Evolutionary conservation across 441 rosid species (phyloP), one percentile per base, ranked within the genome.

Genomic region (Populus tomentosa): DNA sequence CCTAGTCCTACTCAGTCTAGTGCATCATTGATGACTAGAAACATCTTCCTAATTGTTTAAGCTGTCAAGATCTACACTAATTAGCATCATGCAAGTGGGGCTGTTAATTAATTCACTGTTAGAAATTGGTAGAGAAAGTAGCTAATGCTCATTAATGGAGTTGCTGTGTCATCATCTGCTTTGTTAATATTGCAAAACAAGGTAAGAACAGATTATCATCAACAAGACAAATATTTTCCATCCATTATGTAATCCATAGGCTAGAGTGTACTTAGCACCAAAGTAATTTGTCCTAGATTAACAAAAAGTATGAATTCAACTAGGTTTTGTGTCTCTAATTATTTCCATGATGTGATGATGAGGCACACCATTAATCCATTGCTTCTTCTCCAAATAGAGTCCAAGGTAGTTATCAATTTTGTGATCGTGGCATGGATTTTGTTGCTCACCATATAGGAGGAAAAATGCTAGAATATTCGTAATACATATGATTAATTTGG

Each of bases 401-500:
- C 65, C 32, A 75, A 61, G 18, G 10, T 11, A 62, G 36, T 24
- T 13, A 77, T 67, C 56, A 81, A 70, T 65, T 21, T 59, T 28
- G 73, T 10, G 69, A 75, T 76, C 67, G 35, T 75, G 70, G 70
- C 70, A 61, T 16, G 46, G 35, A 75, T 67, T 65, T 80, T 76
- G 53, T 73, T 80, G 85, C 79, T 75, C 36, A 32, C 71, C 70
- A 67, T 63, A 46, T 56, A 32, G 77, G 71, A 66, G 38, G 67
- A 69, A 80, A 67, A 50, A 62, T 35, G 64, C 32, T 59, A 10
- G 65, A 16, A 23, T 71, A 35, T 71, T 78, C 75, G 74, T 36
- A 23, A 69, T 20, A 74, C 30, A 66, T 74, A 79, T 80, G 69
- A 83, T 84, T 68, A 28, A 28, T 28, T 28, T 63, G 71, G 81